phyloP scores from a whole-genome alignment of 129 eudicot species.

The Centaurea solstitialis region DNA sequence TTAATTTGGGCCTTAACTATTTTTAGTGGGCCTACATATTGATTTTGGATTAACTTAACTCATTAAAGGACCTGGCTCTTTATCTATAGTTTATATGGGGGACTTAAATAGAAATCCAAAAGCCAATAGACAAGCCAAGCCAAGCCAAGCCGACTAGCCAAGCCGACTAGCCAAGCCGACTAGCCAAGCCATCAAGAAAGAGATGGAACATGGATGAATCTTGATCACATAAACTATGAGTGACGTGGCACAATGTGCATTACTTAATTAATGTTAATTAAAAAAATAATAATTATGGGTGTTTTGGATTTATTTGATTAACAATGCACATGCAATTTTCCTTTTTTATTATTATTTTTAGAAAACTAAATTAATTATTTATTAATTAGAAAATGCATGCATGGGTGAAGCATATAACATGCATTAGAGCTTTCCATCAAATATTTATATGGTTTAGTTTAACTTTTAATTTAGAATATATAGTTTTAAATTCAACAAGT shows the following conservation, averaged over 20 bases:
- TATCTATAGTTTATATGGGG: neutral
- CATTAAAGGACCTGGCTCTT: neutral
- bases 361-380: slow-evolving; percentile 1
- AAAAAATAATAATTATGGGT: neutral
- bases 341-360: slow-evolving; percentile 1
- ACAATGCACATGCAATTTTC: slow-evolving; percentile 29
- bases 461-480: neutral
- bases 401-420: slow-evolving; percentile 1
- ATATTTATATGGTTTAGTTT: neutral
- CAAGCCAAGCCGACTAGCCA: neutral
- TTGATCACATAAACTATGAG: neutral
- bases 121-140: neutral
- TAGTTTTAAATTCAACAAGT: neutral
- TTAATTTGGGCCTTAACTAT: neutral
- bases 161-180: neutral
- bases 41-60: too few relatives aligned
- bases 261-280: neutral
- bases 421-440: neutral
- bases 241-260: slow-evolving; percentile 15
- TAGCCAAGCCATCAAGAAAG: neutral
- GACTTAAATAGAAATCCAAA: neutral
- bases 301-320: slow-evolving; percentile 6
- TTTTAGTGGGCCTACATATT: neutral
- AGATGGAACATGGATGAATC: neutral
- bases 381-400: slow-evolving; percentile 5